phyloP scores from a whole-genome alignment of 768 basidiomycete species.

The Rhodotorula sphaerocarpa region DNA sequence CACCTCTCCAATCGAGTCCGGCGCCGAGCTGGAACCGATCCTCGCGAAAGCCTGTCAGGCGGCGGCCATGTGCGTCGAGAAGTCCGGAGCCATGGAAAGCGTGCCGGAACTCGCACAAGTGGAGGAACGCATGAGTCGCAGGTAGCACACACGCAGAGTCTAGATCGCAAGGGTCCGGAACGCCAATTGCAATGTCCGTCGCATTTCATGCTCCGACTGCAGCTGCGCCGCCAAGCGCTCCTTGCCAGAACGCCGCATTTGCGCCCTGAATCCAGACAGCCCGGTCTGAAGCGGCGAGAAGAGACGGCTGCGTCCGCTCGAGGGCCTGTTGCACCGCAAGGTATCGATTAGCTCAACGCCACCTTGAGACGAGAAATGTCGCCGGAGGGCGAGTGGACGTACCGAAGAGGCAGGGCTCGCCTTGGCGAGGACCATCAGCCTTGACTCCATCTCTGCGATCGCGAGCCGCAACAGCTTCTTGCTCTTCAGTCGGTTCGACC shows the following conservation, averaged over 20 bases:
- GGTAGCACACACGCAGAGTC: too few relatives aligned
- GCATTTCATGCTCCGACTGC: too few relatives aligned
- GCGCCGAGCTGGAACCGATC: conserved; percentile 1
- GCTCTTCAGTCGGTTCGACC: neutral
- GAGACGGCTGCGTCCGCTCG: conserved; percentile 12
- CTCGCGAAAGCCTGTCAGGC: conserved; percentile 32
- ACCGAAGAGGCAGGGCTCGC: neutral
- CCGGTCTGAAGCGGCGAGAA: conserved; percentile 22
- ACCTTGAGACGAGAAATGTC: neutral
- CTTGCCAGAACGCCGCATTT: conserved; percentile 10
- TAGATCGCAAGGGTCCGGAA: too few relatives aligned
- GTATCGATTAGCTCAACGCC: neutral
- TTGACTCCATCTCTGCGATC: conserved; percentile 21
- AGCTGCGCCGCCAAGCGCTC: neutral
- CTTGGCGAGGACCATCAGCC: conserved; percentile 6
- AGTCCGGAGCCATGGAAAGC: conserved; percentile 40
- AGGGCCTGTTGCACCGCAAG: neutral
- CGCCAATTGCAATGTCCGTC: too few relatives aligned
- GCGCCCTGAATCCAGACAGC: conserved; percentile 29
- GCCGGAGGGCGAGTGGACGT: neutral
- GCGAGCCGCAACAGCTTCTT: conserved; percentile 17
- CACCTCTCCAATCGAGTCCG: neutral
- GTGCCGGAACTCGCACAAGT: conserved; percentile 37
- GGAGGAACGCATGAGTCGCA: conserved; percentile 22
- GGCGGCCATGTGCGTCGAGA: conserved; percentile 39